Conservation (phyloP, 2,329 filamentous ascomycete genomes). For the Macrophomina tecta region DNA sequence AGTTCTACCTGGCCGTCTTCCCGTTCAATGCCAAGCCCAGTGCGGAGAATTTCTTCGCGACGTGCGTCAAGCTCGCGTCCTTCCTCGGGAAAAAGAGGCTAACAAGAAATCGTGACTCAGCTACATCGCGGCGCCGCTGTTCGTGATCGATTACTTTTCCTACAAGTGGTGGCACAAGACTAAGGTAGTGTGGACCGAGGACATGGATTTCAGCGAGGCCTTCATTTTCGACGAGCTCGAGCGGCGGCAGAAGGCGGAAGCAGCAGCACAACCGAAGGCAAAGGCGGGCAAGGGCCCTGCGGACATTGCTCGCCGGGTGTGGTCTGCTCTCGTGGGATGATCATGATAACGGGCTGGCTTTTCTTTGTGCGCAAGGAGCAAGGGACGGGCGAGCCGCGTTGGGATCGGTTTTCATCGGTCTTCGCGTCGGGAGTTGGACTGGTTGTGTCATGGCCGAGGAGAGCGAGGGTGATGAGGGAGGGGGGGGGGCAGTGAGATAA, state of each 20-base stretch:
- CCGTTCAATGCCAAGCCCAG: slow-evolving; percentile 45
- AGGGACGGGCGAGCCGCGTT: neutral
- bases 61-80: slow-evolving; percentile 33
- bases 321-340: slow-evolving; percentile 22
- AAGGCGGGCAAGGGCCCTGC: neutral
- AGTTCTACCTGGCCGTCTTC: slow-evolving; percentile 57
- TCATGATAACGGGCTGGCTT: neutral
- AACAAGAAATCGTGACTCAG: too few relatives aligned
- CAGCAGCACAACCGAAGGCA: neutral
- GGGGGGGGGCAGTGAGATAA: neutral
- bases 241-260: slow-evolving; percentile 16
- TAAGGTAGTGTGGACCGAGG: slow-evolving; percentile 21
- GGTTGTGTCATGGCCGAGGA: neutral
- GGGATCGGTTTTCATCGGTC: neutral
- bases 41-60: slow-evolving; percentile 55
- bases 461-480: neutral
- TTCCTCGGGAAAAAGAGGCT: too few relatives aligned
- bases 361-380: neutral
- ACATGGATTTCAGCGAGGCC: slow-evolving; percentile 27
- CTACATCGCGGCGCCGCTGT: slow-evolving; percentile 43
- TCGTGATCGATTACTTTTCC: slow-evolving; percentile 26
- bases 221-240: slow-evolving; percentile 23
- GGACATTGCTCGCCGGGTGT: slow-evolving; percentile 8
- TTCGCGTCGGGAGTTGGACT: neutral
- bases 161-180: slow-evolving; percentile 28